Conservation (phyloP, 2,329 filamentous ascomycete species). For the Calonectria ilicicola region DNA sequence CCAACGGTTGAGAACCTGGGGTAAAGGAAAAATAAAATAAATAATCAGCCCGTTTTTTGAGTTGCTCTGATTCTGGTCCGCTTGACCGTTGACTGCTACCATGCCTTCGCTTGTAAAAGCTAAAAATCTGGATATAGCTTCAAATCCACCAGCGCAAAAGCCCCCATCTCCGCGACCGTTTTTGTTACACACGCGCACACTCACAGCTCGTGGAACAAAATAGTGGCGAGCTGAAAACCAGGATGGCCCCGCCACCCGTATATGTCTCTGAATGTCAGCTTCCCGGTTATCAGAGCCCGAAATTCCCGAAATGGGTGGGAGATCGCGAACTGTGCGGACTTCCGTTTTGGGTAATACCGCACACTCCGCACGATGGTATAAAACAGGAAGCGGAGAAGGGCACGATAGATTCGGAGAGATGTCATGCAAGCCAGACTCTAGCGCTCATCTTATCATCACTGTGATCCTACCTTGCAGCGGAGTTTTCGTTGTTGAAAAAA, state of each 20-base stretch:
- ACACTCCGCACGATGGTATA: slow-evolving; percentile 32
- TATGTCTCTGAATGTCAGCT: slow-evolving; percentile 10
- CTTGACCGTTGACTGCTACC: background rate
- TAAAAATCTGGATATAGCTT: background rate
- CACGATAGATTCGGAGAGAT: background rate
- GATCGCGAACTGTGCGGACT: slow-evolving; percentile 37
- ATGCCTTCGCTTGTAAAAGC: background rate
- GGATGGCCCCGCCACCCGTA: background rate
- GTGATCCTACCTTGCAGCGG: background rate
- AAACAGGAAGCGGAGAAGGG: slow-evolving; percentile 19
- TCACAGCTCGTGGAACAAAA: background rate
- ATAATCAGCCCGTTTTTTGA: background rate
- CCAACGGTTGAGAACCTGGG: too few species aligned
- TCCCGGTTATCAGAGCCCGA: slow-evolving; percentile 6
- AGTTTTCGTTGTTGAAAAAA: background rate
- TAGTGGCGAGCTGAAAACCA: background rate
- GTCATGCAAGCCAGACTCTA: background rate
- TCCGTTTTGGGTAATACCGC: slow-evolving; percentile 46
- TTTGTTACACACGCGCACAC: too few species aligned
- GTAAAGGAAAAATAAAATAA: background rate
- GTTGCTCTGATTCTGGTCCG: background rate
- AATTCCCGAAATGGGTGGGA: slow-evolving; percentile 16
- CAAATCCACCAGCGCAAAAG: background rate
- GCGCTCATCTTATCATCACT: background rate
- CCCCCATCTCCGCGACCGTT: too few species aligned